Evolutionary conservation across 2,329 filamentous ascomycete genomes (phyloP), one percentile per base, ranked within the genome.

Genomic region (Fonsecaea erecta): DNA sequence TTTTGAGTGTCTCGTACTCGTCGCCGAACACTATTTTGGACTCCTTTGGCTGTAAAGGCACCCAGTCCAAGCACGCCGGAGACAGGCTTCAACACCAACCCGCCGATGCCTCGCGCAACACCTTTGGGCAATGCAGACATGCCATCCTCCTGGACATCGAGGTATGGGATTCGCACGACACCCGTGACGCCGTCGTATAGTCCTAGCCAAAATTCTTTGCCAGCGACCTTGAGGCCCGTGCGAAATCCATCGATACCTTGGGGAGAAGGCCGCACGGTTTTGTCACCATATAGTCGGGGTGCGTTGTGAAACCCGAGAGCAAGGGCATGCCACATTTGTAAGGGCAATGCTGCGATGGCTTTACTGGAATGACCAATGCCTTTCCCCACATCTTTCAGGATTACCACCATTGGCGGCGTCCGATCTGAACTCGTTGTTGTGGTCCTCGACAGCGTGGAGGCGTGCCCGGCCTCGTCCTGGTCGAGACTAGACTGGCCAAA

Each of bases 291-390:
- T 1, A 85, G 75, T 28, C 79, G 80, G 3, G 84, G 84, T 14
- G 82, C 80, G 28, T 82, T 83, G 65, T 84, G 83, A 62, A 85
- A 81, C 4, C 84, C 84, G 66, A 85, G 82, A 0, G 83, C 78
- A 0, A 83, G 68, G 0, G 82, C 83, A 37, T 84, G 74, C 2
- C 79, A 79, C 43, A 85, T 69, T 58, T 83, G 78, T 72, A 85
- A 77, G 0, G 82, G 79, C 9, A 81, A 74, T 68, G 40, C 11
- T 8, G 66, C 59, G 34, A 73, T 68, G 9, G 67, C 66, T 53
- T 65, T 68, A 14, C 60, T 58, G 6, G 70, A 71, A 43, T 68
- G 66, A 4, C 70, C 69, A 26, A 73, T 60, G 0, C 71, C 71
- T 48, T 64, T 57, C 3, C 69, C 69, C 24, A 71, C 64, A 58